Conservation (phyloP, 306 rosid genomes). For the Dryas octopetala region DNA sequence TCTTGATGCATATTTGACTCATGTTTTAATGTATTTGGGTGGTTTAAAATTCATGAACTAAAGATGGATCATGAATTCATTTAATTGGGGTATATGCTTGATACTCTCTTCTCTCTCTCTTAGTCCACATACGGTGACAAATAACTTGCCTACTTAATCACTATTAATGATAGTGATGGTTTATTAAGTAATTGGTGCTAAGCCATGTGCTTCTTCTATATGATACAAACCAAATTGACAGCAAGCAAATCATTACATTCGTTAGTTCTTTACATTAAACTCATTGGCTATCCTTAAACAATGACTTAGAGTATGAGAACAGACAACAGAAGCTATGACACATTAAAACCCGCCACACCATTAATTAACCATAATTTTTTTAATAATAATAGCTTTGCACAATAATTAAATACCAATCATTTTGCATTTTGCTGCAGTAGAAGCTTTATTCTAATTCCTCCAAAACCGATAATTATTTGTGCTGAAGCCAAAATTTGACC, state of each 20-base stretch:
- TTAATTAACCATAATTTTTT: neutral
- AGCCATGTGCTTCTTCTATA: constrained; percentile 1
- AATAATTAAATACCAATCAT: neutral
- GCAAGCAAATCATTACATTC: neutral
- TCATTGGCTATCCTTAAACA: neutral
- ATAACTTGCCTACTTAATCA: too few relatives aligned
- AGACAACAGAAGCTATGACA: neutral
- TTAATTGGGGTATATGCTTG: too few relatives aligned
- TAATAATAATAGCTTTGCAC: neutral
- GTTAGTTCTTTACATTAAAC: neutral
- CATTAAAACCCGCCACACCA: neutral
- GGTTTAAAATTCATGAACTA: too few relatives aligned
- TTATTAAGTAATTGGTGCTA: neutral
- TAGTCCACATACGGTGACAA: too few relatives aligned
- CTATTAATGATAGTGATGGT: neutral
- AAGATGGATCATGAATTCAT: too few relatives aligned
- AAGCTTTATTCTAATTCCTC: neutral
- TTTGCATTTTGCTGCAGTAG: too few relatives aligned
- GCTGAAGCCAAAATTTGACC: neutral
- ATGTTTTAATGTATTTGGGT: too few relatives aligned
- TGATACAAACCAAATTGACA: neutral
- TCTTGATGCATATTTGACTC: too few relatives aligned
- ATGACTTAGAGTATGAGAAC: neutral
- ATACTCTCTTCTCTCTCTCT: too few relatives aligned
- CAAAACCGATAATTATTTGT: neutral